Conservation (phyloP, 495 filamentous ascomycete species). For the Hypoxylon lienhwacheense region DNA sequence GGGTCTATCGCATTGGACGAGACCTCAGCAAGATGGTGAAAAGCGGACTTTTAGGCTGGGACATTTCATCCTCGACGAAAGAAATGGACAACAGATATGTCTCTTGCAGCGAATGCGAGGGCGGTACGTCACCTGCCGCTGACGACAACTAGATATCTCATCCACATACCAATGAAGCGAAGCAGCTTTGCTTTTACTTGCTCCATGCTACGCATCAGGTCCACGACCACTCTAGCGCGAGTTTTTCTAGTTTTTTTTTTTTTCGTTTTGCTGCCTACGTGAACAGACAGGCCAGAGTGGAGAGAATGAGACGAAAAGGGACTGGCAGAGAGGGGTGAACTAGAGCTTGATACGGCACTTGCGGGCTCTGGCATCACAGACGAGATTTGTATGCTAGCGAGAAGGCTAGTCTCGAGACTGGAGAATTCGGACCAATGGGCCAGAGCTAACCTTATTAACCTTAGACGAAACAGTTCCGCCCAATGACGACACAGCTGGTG, state of each 20-base stretch:
- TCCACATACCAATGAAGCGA: conserved; percentile 25
- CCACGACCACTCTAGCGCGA: conserved; percentile 22
- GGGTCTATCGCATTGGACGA: conserved; percentile 14
- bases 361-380: conserved; percentile 20
- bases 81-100: conserved; percentile 2
- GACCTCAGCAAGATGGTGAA: conserved; percentile 5
- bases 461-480: conserved; percentile 27
- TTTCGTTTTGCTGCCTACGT: too few relatives aligned
- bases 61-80: conserved; percentile 1
- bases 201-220: conserved; percentile 18
- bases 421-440: conserved; percentile 23
- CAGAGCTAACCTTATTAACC: conserved; percentile 9
- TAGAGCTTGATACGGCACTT: conserved; percentile 26
- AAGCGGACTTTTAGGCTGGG: conserved; percentile 8
- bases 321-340: conserved; percentile 19
- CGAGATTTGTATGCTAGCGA: conserved; percentile 22
- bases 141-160: conserved; percentile 26
- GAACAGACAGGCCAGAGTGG: conserved; percentile 23
- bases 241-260: too few relatives aligned
- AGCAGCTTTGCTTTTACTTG: conserved; percentile 16
- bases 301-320: conserved; percentile 12
- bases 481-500: conserved; percentile 34
- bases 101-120: conserved; percentile 14
- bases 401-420: conserved; percentile 19
- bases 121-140: conserved; percentile 23